Base-by-base conservation (phyloP, 371 early-diverging fungal species). In the Parasitella parasitica region DNA sequence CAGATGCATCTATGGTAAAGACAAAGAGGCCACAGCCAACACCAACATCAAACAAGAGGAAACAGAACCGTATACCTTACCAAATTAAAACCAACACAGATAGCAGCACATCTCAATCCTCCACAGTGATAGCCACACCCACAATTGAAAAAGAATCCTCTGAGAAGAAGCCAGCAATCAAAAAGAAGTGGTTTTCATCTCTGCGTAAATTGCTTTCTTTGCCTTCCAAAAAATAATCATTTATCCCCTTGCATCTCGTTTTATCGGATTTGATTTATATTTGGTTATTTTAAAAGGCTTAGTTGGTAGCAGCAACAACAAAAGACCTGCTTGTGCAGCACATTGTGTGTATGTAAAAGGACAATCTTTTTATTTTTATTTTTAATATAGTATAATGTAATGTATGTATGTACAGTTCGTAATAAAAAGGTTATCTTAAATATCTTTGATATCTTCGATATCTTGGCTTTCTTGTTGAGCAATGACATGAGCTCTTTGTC, bases 381-480 rank as follows among this genome's bases (percentile, higher is more conserved):
- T 54, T 36, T 54, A 38, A 38, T 56, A 30, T 43, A 39, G n/a
- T 26, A 32, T 36, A 13, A 38, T 56, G 18, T 43, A 39, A 24
- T 26, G n/a, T 30, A 20, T 54, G 26, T 38, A 55, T 57, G 35
- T 58, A 58, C 26, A 59, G 15, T 16, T 55, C 22, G 22, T 22
- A 16, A 43, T 20, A 20, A 43, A 41, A 36, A 43, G 11, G 9
- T 20, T 16, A 11, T 20, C 22, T 72, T 75, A 76, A 30, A 72
- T 60, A 46, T 80, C 80, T 48, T 80, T 76, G 26, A 72, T 43
- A 61, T 80, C 77, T 27, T 80, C 80, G 26, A 80, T 52, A 24
- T 80, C 77, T 51, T 76, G 75, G 22, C 66, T 66, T 43, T 74
- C 80, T 54, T 63, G 67, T 13, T 80, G 75, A 7, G 71, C 67